Conservation (phyloP, 306 rosid genomes). For the Quercus alba region DNA sequence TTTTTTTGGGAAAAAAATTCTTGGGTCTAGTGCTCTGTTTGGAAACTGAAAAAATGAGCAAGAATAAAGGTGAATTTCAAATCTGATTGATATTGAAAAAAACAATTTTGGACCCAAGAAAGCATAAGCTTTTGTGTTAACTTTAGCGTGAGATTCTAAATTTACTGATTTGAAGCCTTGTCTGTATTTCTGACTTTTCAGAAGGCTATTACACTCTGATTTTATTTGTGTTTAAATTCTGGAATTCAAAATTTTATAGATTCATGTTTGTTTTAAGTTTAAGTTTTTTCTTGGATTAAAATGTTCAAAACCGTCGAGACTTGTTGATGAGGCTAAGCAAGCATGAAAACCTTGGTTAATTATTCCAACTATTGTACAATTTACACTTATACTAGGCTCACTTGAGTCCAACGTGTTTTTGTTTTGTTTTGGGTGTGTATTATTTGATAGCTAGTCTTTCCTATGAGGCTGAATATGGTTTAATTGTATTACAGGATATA, state of each 20-base stretch:
- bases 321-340: not conserved
- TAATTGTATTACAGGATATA: not conserved
- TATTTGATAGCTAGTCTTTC: not conserved
- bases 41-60: not conserved
- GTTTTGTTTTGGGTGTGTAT: not conserved
- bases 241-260: not conserved
- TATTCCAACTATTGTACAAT: not conserved
- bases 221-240: not conserved
- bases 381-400: not conserved
- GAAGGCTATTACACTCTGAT: not conserved
- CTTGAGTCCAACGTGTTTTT: not conserved
- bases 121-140: not conserved
- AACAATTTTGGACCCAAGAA: not conserved
- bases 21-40: not conserved
- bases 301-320: not conserved
- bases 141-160: not conserved
- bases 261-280: not conserved
- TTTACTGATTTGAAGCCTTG: not conserved
- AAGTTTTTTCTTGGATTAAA: not conserved
- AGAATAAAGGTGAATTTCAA: not conserved
- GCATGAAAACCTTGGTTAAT: not conserved
- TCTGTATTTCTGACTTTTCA: not conserved
- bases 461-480: not conserved
- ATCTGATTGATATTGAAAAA: not conserved
- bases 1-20: not conserved